Base-by-base conservation (phyloP, 371 early-diverging fungal species). In the Coemansia sp. region DNA sequence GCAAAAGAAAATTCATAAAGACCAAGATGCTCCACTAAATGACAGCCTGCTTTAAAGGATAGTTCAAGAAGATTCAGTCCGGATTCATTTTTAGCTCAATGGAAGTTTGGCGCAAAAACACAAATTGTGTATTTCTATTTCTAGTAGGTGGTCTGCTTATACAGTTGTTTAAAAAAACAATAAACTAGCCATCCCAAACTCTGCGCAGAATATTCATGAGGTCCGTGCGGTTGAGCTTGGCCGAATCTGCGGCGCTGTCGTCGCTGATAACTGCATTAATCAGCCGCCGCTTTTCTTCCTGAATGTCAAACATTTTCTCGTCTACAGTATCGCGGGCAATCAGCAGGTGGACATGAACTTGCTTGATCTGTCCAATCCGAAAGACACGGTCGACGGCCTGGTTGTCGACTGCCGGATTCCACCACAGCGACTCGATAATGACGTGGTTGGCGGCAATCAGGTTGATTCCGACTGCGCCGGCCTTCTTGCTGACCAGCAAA, bases 361-460 rank as follows among this genome's bases (percentile, higher is more conserved):
- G 55, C 57, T 71, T 74, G 10, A 68, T 76, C 65, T 91, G 91
- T 5, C 90, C 90, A 20, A 91, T 79, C 8, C 91, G 79, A 57
- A 89, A 85, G 7, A 86, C 83, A 39, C 91, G 81, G 64, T 91
- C 91, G 48, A 88, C 86, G 3, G 90, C 88, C 68, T 89, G 88
- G 34, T 67, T 48, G 26, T 94, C 93, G 26, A 91, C 71, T 2
- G 90, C 87, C 5, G 92, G 92, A 72, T 92, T 92, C 91, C 92
- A 94, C 92, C 93, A 94, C 53, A 88, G 81, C 67, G 93, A 91
- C 76, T 87, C 79, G 20, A 85, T 41, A 54, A 75, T 75, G 13
- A 75, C 58, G 16, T 77, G 81, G 69, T 81, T 81, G 13, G 79
- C 93, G 4, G 65, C 68, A n/a, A 87, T 89, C 54, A 94, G 73